phyloP scores from a whole-genome alignment of 192 early-diverging fungal genomes.

The Linnemannia zychae region DNA sequence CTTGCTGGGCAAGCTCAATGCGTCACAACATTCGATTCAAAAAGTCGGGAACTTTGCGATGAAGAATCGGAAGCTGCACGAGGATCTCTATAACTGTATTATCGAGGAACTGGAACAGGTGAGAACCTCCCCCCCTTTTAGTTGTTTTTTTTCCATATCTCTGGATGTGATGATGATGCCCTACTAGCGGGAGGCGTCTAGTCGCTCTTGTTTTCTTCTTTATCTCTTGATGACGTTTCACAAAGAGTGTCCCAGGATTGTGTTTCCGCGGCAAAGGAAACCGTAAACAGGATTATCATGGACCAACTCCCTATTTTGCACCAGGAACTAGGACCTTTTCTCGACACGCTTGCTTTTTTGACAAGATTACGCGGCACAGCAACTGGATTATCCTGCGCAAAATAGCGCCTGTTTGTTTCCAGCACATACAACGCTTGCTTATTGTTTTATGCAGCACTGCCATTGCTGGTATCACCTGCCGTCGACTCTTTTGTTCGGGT shows the following conservation, averaged over 20 bases:
- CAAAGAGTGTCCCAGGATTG: too few species aligned
- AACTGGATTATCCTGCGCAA: too few species aligned
- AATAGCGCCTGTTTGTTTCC: too few species aligned
- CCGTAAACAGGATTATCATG: too few species aligned
- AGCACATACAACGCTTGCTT: neutral
- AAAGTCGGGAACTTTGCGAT: conserved; percentile 68
- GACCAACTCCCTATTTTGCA: too few species aligned
- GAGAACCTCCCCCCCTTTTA: conserved; percentile 17
- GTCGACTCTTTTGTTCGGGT: conserved; percentile 9
- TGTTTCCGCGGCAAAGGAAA: neutral
- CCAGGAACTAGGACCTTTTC: too few species aligned
- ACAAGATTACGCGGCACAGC: too few species aligned
- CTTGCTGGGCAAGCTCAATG: conserved; percentile 66
- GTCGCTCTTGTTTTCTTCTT: neutral
- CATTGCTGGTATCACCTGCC: neutral
- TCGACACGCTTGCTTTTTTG: too few species aligned
- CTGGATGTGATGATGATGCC: neutral
- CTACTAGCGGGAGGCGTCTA: neutral
- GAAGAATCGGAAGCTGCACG: conserved; percentile 60
- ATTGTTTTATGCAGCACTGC: neutral
- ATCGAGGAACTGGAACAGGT: conserved; percentile 69
- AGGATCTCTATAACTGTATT: conserved; percentile 71
- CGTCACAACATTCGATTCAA: conserved; percentile 69
- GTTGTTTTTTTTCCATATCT: neutral
- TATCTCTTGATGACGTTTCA: too few species aligned